Evolutionary conservation across 345 rosid species (phyloP), one percentile per base, ranked within the genome.

Genomic region (Syzygium jambos): DNA sequence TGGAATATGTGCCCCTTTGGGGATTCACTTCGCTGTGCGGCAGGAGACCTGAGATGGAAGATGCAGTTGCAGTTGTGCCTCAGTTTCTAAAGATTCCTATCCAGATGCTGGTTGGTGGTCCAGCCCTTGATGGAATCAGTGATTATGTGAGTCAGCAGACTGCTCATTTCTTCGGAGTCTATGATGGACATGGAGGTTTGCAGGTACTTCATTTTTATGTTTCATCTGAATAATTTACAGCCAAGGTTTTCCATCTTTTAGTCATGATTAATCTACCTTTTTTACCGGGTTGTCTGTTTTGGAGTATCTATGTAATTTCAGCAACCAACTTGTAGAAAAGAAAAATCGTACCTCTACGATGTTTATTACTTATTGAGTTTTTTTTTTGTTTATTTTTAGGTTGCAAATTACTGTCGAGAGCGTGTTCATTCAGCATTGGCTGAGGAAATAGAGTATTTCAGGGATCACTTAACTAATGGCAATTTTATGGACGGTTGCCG

Each of bases 31-130:
- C 98, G 34, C 52, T 96, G 41, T 93, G 98, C 78, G 99, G 99
- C 88, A 95, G 96, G 89, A 91, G 99, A 90, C 97, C 99, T 55
- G 99, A 98, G 92, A 98, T 98, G 99, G 99, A 98, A 93, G 99
- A 98, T 90, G 95, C 99, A 46, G 52, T 95, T 77, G 95, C 95
- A 25, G 86, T 92, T 57, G 92, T 94, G 51, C 98, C 99, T 88
- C 91, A 90, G 59, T 92, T 95, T 88, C 56, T 93, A 87, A 91
- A 95, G 87, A 77, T 96, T 85, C 99, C 99, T 16, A 92, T 98
- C 85, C 92, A 94, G 90, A 93, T 98, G 99, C 93, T 96, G 29
- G 90, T 95, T 89, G 95, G 92, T 5, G 93, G 94, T 78, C 90
- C 68, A 16, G 83, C 92, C 27, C 91, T 92, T 89, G 95, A 95